Evolutionary conservation across 768 basidiomycete genomes (phyloP).

Genomic region (Thelephora ganbajun): DNA sequence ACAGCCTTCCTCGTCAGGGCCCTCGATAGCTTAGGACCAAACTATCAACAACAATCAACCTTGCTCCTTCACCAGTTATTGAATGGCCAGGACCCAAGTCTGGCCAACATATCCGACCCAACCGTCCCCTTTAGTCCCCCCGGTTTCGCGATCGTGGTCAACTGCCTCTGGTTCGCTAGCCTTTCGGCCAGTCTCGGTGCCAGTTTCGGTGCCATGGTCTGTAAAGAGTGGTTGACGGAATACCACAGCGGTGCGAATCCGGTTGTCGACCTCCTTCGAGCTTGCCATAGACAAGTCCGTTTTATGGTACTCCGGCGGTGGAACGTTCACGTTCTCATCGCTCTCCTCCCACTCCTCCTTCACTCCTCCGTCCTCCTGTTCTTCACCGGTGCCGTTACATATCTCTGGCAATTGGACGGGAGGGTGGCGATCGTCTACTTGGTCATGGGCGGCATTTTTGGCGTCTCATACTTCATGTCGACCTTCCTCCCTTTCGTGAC

Average conservation of each 20-base stretch:
- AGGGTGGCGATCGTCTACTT: not conserved
- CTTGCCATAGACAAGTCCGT: conserved; percentile 27
- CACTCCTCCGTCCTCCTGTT: conserved; percentile 34
- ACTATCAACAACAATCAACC: conserved; percentile 5
- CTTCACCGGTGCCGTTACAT: conserved; percentile 32
- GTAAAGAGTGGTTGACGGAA: conserved; percentile 34
- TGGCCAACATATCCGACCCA: not conserved
- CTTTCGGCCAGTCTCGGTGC: conserved; percentile 25
- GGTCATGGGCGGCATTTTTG: not conserved
- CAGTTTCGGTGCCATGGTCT: conserved; percentile 29
- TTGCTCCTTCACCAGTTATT: not conserved
- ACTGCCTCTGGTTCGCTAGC: conserved; percentile 27
- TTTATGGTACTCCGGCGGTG: conserved; percentile 25
- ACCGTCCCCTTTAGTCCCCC: conserved; percentile 9
- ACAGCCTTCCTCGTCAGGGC: conserved; percentile 17
- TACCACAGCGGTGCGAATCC: conserved; percentile 10
- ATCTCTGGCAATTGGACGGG: conserved; percentile 15
- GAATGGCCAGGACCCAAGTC: not conserved
- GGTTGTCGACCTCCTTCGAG: conserved; percentile 13
- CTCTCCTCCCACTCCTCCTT: conserved; percentile 29
- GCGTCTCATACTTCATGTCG: not conserved
- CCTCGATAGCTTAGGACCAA: conserved; percentile 10
- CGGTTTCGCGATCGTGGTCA: conserved; percentile 21
- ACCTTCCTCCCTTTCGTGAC: not conserved
- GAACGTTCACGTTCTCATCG: conserved; percentile 24